Conservation (phyloP, 192 early-diverging fungal genomes). For the Nowakowskiella sp. region DNA sequence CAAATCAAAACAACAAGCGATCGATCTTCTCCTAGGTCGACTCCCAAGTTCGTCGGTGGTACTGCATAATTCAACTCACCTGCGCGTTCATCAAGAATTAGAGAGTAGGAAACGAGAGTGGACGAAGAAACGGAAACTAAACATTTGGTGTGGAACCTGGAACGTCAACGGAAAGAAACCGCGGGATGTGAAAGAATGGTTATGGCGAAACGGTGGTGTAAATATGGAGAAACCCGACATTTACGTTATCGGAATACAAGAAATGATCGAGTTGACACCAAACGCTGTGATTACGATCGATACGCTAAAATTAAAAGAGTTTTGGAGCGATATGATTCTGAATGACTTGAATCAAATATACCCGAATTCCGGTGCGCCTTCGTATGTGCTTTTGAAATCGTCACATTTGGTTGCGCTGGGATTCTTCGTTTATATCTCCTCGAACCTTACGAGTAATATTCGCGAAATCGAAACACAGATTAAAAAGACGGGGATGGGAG, state of each 20-base stretch:
- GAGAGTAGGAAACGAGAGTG: too few relatives aligned
- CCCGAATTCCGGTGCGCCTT: slow-evolving; percentile 24
- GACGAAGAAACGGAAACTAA: slow-evolving; percentile 60
- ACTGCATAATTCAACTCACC: slow-evolving; percentile 11
- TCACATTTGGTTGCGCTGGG: slow-evolving; percentile 86
- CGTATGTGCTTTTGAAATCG: slow-evolving; percentile 76
- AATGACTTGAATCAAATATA: slow-evolving; percentile 25
- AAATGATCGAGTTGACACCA: slow-evolving; percentile 86
- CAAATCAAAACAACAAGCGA: slow-evolving; percentile 83
- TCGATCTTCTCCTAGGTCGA: slow-evolving; percentile 83
- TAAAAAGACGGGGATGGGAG: slow-evolving; percentile 87
- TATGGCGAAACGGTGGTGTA: slow-evolving; percentile 12
- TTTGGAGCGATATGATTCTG: slow-evolving; percentile 32
- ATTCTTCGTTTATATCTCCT: slow-evolving; percentile 78
- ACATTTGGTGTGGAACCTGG: slow-evolving; percentile 80
- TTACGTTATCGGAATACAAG: slow-evolving; percentile 86
- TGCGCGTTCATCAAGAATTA: too few relatives aligned
- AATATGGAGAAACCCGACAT: slow-evolving; percentile 64
- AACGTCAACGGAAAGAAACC: slow-evolving; percentile 82
- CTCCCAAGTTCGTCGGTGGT: slow-evolving; percentile 23
- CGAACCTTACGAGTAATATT: slow-evolving; percentile 56
- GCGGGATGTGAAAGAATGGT: too few relatives aligned
- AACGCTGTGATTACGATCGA: slow-evolving; percentile 51
- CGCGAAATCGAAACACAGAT: slow-evolving; percentile 74
- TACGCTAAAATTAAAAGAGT: slow-evolving; percentile 25